Base-by-base conservation (phyloP, 1,139 yeast species). In the Zygoascus hellenicus region DNA sequence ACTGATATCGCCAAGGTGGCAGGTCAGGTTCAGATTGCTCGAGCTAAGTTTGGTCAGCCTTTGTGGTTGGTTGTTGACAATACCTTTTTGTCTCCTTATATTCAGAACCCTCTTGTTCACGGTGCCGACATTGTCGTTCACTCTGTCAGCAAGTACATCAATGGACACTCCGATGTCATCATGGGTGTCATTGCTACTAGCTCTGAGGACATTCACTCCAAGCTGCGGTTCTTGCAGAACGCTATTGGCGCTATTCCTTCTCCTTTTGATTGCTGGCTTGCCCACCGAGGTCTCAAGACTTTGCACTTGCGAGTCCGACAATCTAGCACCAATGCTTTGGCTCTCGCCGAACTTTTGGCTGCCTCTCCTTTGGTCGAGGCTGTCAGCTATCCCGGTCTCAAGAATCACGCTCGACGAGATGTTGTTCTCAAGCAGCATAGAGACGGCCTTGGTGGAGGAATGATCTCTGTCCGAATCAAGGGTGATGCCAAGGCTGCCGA, bases 151-250 rank as follows among this genome's bases (percentile, higher is more conserved):
- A 87, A 87, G 71, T 87, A 85, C 75, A 83, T 87, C 66, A 87
- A 87, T 65, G 96, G 96, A 55, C 96, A 87, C 71, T 84, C 95
- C 42, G 96, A 87, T 64, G 95, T 87, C 33, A 95, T 87, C 50
- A 78, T 86, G 76, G 96, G 96, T 60, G 83, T 83, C 46, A 76
- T 85, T 55, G 89, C 87, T 50, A 79, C 88, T 58, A 83, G 80
- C 72, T 68, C 69, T 58, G 80, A 77, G 51, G 72, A 66, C 47
- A 70, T 85, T 59, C 80, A 80, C 68, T 81, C 81, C 55, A 72
- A 73, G 60, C 76, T 81, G 66, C 74, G 86, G 54, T 87, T 85
- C 72, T 74, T 86, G 66, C 95, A 87, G 68, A 87, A 87, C 61
- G 95, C 96, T 54, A 75, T 85, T 61, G 96, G 96, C 54, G 88